Evolutionary conservation across 768 basidiomycete species (phyloP).

Genomic region (Podaxis pistillaris): DNA sequence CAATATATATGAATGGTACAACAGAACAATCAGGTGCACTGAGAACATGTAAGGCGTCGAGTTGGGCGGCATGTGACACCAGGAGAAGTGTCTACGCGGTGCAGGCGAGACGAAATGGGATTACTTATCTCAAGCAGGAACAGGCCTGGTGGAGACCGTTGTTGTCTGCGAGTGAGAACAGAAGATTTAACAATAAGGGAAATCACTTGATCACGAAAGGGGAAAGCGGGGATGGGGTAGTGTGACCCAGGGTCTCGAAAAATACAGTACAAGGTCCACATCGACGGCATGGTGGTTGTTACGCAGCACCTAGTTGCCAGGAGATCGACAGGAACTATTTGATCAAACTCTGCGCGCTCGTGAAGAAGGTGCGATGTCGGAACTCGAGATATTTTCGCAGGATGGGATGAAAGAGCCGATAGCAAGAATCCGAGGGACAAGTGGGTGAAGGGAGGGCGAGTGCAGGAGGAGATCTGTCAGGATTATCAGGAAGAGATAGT

Average conservation of each 20-base stretch:
- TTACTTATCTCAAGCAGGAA: not conserved
- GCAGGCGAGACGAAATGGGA: not conserved
- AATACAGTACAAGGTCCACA: not conserved
- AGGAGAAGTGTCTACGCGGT: not conserved
- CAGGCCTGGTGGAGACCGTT: not conserved
- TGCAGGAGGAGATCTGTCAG: not conserved
- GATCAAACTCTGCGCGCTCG: too few relatives aligned
- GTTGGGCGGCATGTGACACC: not conserved
- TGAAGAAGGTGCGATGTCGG: not conserved
- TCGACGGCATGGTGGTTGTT: slow-evolving; percentile 1
- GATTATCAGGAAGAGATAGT: slow-evolving; percentile 9
- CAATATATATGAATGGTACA: not conserved
- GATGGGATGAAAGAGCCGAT: slow-evolving; percentile 7
- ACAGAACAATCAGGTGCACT: not conserved
- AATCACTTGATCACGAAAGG: not conserved
- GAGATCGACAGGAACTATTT: not conserved
- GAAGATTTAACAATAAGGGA: not conserved
- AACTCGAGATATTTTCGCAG: not conserved
- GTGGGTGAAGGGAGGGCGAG: not conserved
- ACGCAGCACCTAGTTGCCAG: slow-evolving; percentile 1
- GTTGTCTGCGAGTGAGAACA: not conserved
- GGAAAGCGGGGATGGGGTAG: slow-evolving; percentile 5
- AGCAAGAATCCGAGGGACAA: not conserved
- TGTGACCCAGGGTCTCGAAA: slow-evolving; percentile 4
- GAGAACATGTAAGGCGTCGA: not conserved